These are phyloP conservation scores for Pichia membranifaciens DNA, from an alignment of 805 yeast genomes.

Conservation along the genomic window DNA sequence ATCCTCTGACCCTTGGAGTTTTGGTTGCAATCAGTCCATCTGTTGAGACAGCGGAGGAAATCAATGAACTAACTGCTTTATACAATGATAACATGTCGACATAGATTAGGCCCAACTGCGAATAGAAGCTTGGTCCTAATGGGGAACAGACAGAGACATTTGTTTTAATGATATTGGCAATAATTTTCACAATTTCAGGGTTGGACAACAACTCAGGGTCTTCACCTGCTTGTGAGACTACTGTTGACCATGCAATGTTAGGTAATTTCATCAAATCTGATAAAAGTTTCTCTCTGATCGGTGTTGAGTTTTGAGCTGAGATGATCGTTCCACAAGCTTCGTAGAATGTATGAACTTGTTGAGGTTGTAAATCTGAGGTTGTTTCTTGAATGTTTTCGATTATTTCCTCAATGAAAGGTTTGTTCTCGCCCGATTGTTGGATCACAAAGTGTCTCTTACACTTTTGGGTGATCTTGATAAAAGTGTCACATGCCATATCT, in stretches of 20 bases:
- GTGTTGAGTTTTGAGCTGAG: conserved; percentile 72
- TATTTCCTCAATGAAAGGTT: conserved; percentile 88
- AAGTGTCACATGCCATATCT: conserved; percentile 99
- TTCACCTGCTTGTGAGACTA: conserved; percentile 76
- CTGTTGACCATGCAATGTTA: conserved; percentile 89
- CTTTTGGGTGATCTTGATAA: conserved; percentile 89
- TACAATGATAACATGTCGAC: conserved; percentile 86
- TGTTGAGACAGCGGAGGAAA: conserved; percentile 67
- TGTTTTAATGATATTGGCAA: conserved; percentile 91
- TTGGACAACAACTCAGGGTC: conserved; percentile 75
- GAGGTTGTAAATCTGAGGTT: conserved; percentile 91
- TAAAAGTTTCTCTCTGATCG: conserved; percentile 64
- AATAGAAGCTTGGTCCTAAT: conserved; percentile 83
- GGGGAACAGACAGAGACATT: conserved; percentile 94
- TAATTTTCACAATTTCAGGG: conserved; percentile 80
- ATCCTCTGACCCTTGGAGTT: conserved; percentile 89
- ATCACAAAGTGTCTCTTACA: conserved; percentile 94
- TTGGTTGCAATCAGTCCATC: conserved; percentile 89
- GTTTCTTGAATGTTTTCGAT: conserved; percentile 76
- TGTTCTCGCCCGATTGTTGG: conserved; percentile 76
- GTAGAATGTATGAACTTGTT: conserved; percentile 95
- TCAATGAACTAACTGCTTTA: conserved; percentile 81
- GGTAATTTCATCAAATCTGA: conserved; percentile 84
- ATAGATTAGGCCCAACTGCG: conserved; percentile 83
- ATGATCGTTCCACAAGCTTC: conserved; percentile 95